A percentile compares a stretch with the other conserved stretches of the same genome.
These are phyloP conservation scores for Geosmithia morbida DNA, from an alignment of 2,329 filamentous ascomycete species.

Conservation along the genomic window DNA sequence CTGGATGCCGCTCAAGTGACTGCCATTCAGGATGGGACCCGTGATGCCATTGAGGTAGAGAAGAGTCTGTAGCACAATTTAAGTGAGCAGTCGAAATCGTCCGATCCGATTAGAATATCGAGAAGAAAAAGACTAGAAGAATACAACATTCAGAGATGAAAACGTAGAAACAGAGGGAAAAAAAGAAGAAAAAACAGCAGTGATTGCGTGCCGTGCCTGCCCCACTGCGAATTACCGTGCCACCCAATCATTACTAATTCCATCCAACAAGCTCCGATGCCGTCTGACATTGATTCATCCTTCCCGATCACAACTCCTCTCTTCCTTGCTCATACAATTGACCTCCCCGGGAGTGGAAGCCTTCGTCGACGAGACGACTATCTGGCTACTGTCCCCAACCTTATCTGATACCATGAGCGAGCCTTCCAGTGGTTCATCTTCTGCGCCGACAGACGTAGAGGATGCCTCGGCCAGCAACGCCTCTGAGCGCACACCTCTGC, in stretches of 20 bases:
- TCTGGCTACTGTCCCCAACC: too few species aligned
- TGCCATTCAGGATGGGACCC: slow-evolving; percentile 38
- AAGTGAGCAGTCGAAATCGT: background rate
- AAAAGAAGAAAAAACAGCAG: background rate
- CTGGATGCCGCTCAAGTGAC: slow-evolving; percentile 40
- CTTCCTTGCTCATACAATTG: background rate
- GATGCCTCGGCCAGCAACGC: background rate
- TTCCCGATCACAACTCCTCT: background rate
- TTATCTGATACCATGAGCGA: background rate
- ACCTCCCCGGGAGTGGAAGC: background rate
- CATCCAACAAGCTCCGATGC: too few species aligned
- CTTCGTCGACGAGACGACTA: background rate
- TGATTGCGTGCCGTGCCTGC: background rate
- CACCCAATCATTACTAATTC: background rate
- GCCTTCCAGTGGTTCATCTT: background rate
- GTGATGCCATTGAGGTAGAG: slow-evolving; percentile 54
- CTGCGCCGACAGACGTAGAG: slow-evolving; percentile 1
- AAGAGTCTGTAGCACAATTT: slow-evolving; percentile 23
- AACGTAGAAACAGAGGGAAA: too few species aligned
- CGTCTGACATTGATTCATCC: background rate
- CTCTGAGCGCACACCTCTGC: background rate
- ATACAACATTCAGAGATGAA: too few species aligned
- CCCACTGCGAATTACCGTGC: too few species aligned
- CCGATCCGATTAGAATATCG: background rate
- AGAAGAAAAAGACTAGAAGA: too few species aligned